phyloP scores from a whole-genome alignment of 441 rosid species.

The Bocquillonia castaneifolia region DNA sequence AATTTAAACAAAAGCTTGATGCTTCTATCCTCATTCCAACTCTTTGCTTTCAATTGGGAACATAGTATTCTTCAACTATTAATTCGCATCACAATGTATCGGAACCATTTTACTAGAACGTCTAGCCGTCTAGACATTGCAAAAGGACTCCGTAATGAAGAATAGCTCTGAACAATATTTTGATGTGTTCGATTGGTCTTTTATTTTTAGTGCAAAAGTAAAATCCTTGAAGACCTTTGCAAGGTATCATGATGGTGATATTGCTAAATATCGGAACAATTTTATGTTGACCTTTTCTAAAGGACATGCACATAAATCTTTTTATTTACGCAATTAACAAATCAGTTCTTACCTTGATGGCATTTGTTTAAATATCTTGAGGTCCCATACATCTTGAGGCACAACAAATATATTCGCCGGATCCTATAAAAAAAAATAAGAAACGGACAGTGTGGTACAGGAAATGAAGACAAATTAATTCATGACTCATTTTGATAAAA shows the following conservation, averaged over 20 bases:
- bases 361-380: conserved; percentile 60
- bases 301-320: neutral
- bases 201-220: neutral
- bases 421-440: conserved; percentile 46
- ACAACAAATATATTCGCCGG: conserved; percentile 41
- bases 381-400: conserved; percentile 94
- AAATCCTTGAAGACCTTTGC: neutral
- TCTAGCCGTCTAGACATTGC: neutral
- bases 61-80: neutral
- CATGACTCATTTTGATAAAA: conserved; percentile 6
- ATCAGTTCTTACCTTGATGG: conserved; percentile 63
- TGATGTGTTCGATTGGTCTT: neutral
- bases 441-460: neutral
- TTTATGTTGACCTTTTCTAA: neutral
- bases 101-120: neutral
- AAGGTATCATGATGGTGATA: neutral
- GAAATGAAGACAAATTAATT: conserved; percentile 1
- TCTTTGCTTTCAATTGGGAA: neutral
- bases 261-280: neutral
- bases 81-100: neutral
- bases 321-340: conserved; percentile 15
- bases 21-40: neutral
- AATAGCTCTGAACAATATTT: neutral
- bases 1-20: neutral
- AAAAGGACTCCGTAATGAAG: too few relatives aligned